Evolutionary conservation across 768 basidiomycete genomes (phyloP), one percentile per base, ranked within the genome.

Genomic region (Boletus huronensis): DNA sequence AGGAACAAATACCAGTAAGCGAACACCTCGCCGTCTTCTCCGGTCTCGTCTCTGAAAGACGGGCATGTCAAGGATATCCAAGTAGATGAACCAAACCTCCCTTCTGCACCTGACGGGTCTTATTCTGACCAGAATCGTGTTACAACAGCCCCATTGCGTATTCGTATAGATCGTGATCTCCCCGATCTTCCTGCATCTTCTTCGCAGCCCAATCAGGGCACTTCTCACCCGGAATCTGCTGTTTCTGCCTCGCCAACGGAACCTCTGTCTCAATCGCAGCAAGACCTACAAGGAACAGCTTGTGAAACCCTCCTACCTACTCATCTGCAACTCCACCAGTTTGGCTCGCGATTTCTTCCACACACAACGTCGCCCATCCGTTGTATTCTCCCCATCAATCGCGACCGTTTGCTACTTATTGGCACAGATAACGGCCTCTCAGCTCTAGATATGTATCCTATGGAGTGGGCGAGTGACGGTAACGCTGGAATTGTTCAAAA

Each of bases 341-440:
- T 93, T 65, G 91, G 91, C 21, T 93, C 90, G 19, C 81, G 90
- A 16, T 93, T 93, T 67, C 75, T 93, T 32, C 90, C 91, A 11
- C 91, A 93, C 62, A 74, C 90, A 16, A 87, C 81, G 3, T 77
- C 81, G 0, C 88, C 80, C 31, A 93, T 93, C 55, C 82, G 84
- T 52, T 87, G 87, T 68, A 68, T 92, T 11, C 77, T 93, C 31
- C 89, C 91, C 8, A 64, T 93, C 21, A 73, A 82, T 36, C 79
- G 79, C 19, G 82, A 88, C 57, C 76, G 78, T 48, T 68, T 89
- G 36, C 52, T 93, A n/a, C 79, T 93, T 13, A 80, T 93, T 26
- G 91, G 91, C 4, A 87, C 88, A 53, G 86, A 90, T 57, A 78
- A 84, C 54, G 91, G 91, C 3, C 77, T 93, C 25, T 89, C 87